Evolutionary conservation across 352 stramenopile genomes (phyloP), one percentile per base, ranked within the genome.

Genomic region (Globisporangium middletonii): DNA sequence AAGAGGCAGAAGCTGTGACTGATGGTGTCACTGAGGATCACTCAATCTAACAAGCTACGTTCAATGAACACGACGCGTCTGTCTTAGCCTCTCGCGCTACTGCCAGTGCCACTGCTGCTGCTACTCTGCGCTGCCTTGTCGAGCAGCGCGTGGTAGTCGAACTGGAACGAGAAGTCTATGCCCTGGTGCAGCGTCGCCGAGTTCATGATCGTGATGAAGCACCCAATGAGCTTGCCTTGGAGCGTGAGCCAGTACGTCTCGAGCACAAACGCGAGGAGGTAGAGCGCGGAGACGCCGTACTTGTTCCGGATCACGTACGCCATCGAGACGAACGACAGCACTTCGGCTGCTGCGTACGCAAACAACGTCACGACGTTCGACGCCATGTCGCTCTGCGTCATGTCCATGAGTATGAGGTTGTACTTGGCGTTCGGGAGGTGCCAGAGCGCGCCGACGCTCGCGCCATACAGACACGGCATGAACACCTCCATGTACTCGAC

Each of bases 401-500:
- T 38, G 33, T 12, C 33, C 5, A 38, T 3, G 33, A 38, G 33
- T 9, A 38, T 38, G 7, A 38, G 33, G 33, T 38, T 38, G 33
- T 38, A 38, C 33, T 38, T 38, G 33, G 33, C 33, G 33, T 38
- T 38, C 7, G 33, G 33, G 33, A 38, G 33, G 33, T 38, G 33
- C 33, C 33, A 38, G 33, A 38, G 45, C 6, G 59, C 42, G 1
- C 35, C 50, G 23, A 75, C 27, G 26, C 23, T 60, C 33, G 50
- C 11, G 48, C 13, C 51, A 37, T 60, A 59, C 13, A 63, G 27
- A 42, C 65, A 13, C 1, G 49, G 27, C 18, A 64, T 59, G 12
- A 71, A 45, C 19, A 66, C 23, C 33, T 62, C 50, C 38, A 62
- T 62, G 57, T 57, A 68, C 54, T 72, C 60, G 50, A 68, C 57